Evolutionary conservation across 495 filamentous ascomycete species (phyloP), one percentile per base, ranked within the genome.

Genomic region (Poronia punctata): DNA sequence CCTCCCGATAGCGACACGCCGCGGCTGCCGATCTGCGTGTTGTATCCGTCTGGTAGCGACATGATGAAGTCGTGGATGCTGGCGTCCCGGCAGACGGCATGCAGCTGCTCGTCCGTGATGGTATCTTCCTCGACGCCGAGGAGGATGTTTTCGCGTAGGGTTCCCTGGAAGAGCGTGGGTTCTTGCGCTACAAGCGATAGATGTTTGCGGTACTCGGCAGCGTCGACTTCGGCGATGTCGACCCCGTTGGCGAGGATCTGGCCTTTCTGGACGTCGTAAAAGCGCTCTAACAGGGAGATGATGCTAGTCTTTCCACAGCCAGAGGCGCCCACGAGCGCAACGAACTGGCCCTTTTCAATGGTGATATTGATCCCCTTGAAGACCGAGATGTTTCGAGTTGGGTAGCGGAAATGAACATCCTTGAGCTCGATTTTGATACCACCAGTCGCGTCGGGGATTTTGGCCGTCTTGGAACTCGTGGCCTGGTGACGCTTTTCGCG

Each of bases 231-330:
- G 8, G 65, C 56, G 39, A 84, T 72, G 38, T 75, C 68, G 17
- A 59, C 56, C 9, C 70, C 75, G 52, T 82, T 70, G 26, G 78
- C 55, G 4, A 68, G 59, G 38, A 86, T 80, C 22, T 59, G 64
- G 12, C 82, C 82, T 7, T 68, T 58, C 1, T 71, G 69, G 0
- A 75, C 61, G 38, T 76, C 67, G 56, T 86, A 88, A 59, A 87
- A 84, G 35, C 67, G 60, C 56, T 84, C 81, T 1, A 88, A 61
- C 0, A 88, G 63, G 0, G 76, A 75, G 10, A 86, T 75, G n/a
- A 82, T 70, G 3, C 79, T 87, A 0, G 75, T 80, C 55, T 92
- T 92, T 15, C 86, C 86, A 40, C 79, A 86, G 6, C 86, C 86
- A 0, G 74, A 79, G 0, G 82, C 66, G 5, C 85, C 86, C 3